phyloP scores from a whole-genome alignment of 192 early-diverging fungal species.

The Coemansia sp. region DNA sequence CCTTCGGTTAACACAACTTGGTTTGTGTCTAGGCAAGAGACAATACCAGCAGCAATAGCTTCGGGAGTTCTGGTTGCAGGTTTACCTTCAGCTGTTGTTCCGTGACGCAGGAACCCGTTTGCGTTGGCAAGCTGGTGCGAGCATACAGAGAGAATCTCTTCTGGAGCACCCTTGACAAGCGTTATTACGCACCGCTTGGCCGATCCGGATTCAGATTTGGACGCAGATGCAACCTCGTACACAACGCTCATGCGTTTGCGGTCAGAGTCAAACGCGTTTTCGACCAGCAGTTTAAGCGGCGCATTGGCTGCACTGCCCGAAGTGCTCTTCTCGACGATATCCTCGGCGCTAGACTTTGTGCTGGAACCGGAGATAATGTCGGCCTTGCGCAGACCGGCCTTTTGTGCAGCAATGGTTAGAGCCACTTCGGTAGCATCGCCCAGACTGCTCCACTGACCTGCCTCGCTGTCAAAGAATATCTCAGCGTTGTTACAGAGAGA shows the following conservation, averaged over 20 bases:
- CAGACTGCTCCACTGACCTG: conserved; percentile 63
- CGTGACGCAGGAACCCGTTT: conserved; percentile 29
- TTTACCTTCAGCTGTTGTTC: conserved; percentile 13
- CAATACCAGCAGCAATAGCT: conserved; percentile 15
- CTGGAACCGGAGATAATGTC: conserved; percentile 12
- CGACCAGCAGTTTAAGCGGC: conserved; percentile 58
- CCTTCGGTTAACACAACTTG: conserved; percentile 27
- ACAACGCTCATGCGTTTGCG: conserved; percentile 94
- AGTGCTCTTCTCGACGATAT: background rate
- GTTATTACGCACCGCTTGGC: conserved; percentile 53
- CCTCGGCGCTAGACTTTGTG: background rate
- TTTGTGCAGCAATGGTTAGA: conserved; percentile 79
- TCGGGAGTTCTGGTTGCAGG: conserved; percentile 10
- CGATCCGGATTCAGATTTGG: background rate
- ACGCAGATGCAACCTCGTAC: conserved; percentile 43
- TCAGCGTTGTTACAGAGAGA: conserved; percentile 86
- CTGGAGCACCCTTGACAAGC: conserved; percentile 90
- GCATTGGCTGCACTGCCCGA: background rate
- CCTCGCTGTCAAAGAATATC: conserved; percentile 58
- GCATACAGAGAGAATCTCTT: conserved; percentile 71
- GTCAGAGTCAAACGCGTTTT: conserved; percentile 91
- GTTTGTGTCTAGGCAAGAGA: conserved; percentile 26
- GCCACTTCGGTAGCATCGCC: conserved; percentile 98
- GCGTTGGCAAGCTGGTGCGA: conserved; percentile 26
- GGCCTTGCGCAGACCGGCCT: conserved; percentile 68